A percentile compares a stretch with the other conserved stretches of the same genome.
These are phyloP conservation scores for Boletus patriciae DNA, from an alignment of 768 basidiomycete genomes.

Conservation along the genomic window DNA sequence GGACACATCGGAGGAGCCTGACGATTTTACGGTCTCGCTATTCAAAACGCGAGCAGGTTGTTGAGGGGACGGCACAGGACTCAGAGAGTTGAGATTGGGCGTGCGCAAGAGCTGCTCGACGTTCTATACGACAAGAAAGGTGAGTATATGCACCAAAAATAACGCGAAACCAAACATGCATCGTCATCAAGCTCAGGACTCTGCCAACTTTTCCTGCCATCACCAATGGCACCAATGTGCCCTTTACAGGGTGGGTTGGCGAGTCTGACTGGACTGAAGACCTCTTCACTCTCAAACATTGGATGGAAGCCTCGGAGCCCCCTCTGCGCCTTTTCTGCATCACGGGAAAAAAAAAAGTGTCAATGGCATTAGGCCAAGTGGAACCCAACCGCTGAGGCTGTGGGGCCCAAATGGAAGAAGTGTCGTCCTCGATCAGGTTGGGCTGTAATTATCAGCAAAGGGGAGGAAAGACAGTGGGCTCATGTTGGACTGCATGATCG, in stretches of 20 bases:
- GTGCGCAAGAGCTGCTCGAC: conserved; percentile 80
- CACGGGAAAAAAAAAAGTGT: too few species aligned
- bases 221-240: conserved; percentile 72
- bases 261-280: conserved; percentile 57
- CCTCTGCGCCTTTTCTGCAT: too few species aligned
- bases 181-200: conserved; percentile 57
- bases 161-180: conserved; percentile 25
- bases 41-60: conserved; percentile 45
- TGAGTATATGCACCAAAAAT: conserved; percentile 32
- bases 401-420: too few species aligned
- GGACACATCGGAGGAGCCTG: conserved; percentile 67
- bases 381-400: too few species aligned
- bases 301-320: too few species aligned
- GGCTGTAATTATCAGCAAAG: too few species aligned
- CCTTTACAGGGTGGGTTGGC: conserved; percentile 41
- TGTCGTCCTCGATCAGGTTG: too few species aligned
- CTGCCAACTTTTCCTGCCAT: conserved; percentile 69
- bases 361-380: too few species aligned
- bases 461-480: too few species aligned
- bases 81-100: conserved; percentile 75
- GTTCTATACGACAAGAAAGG: conserved; percentile 45
- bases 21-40: conserved; percentile 39
- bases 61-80: conserved; percentile 53
- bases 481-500: too few species aligned
- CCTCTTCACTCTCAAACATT: conserved; percentile 47